Base-by-base conservation (phyloP, 179 eudicot genomes). In the Spergularia azorica region DNA sequence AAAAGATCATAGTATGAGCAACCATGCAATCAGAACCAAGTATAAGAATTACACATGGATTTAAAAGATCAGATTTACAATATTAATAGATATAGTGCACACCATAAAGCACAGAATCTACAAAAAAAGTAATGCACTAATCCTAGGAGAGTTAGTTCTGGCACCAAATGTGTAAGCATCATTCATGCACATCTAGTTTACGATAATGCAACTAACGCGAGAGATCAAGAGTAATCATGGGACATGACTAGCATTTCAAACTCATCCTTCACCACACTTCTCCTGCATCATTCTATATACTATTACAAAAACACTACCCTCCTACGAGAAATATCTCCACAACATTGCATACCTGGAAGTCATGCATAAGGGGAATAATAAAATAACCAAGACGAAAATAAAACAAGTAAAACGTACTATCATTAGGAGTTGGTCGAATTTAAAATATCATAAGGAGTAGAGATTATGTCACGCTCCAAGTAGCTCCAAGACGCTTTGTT, bases 21-120 rank as follows among this genome's bases (percentile, higher is more conserved):
- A 32, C 63, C 55, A 51, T 41, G 65, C 41, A 50, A 15, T 62
- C 16, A 68, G 6, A 77, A 20, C 65, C 67, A 73, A 56, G 51
- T 17, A 18, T 21, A 36, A 60, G 26, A 21, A 36, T 16, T 10
- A 62, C 26, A 26, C 5, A 43, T 36, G 46, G 20, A 17, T 17
- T 36, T 32, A 6, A 56, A 38, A 15, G 52, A 8, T 20, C 32
- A 63, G 17, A 70, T 63, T 61, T 64, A 72, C 10, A 12, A 15
- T n/a, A 39, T 12, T 26, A 76, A 48, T 32, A 76, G n/a, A 20
- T 62, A 51, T 18, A 43, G n/a, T 66, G 26, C 52, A 67, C 59
- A 56, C 58, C 43, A 48, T 43, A 57, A 4, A 76, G 43, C 52
- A 70, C 16, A 51, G 43, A 76, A 50, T 18, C n/a, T 12, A 70